Conservation (phyloP, 1,284 basidiomycete genomes). For the Puccinia novopanici region DNA sequence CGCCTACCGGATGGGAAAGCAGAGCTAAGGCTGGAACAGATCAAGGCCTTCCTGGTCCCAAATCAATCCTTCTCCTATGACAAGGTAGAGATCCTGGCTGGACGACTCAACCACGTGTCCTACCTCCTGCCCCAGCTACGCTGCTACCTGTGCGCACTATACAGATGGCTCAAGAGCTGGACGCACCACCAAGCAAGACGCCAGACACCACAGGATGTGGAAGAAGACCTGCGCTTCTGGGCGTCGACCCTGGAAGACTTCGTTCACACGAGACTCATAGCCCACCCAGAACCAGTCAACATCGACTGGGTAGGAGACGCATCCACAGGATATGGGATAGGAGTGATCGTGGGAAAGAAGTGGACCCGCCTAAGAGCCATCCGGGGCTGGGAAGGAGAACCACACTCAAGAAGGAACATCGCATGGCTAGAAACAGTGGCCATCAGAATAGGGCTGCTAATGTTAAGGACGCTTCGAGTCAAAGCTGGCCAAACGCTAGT, state of each 20-base stretch:
- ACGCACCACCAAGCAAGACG: too few species aligned
- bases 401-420: background rate
- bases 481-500: too few species aligned
- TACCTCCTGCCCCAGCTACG: too few species aligned
- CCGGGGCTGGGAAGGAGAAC: too few species aligned
- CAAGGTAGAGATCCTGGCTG: too few species aligned
- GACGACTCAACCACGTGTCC: too few species aligned
- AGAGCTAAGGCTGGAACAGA: background rate
- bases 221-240: too few species aligned
- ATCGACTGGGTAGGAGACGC: conserved; percentile 8
- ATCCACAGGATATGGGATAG: conserved; percentile 1
- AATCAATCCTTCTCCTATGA: too few species aligned
- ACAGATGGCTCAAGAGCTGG: too few species aligned
- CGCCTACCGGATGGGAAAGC: background rate
- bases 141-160: too few species aligned
- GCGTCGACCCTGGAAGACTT: background rate
- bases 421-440: background rate
- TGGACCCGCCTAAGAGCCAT: background rate
- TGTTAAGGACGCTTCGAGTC: background rate
- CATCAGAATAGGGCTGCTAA: background rate
- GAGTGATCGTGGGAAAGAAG: background rate
- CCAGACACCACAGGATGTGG: too few species aligned
- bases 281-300: background rate
- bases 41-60: background rate
- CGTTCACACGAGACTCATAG: background rate